Evolutionary conservation across 2,329 filamentous ascomycete species (phyloP), one percentile per base, ranked within the genome.

Genomic region (Penicillium sp.): DNA sequence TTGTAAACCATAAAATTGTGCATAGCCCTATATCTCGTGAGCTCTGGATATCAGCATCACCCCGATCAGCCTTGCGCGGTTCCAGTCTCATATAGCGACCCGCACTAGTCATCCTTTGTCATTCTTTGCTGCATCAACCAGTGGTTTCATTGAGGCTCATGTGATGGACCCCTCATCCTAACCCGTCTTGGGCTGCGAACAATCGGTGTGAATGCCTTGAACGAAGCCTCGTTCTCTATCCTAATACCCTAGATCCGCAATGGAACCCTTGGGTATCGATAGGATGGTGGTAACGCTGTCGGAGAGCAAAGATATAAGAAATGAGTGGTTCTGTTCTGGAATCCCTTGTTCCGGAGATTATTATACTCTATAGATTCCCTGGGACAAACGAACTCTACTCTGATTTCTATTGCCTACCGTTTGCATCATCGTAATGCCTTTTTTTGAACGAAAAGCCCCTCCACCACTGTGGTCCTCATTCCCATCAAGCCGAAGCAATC

Each of bases 381-480:
- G 46, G 46, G 11, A 38, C 30, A 24, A 16, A 18, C 40, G 13
- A 38, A 38, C 24, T 42, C 22, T 48, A 35, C 38, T 41, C 24
- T 14, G 22, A 46, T 14, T 18, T 22, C 28, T 11, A 55, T 49
- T 52, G 53, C 53, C 52, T 52, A 35, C 27, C 27, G 16, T 28
- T 49, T 52, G 48, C 35, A 51, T 47, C 38, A 49, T 44, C n/a
- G 14, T 6, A 9, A 59, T 53, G 55, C 31, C 49, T 4, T 5
- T 45, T 18, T 53, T 44, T 20, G 52, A 54, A 44, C 45, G 35
- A 39, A 14, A 39, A 16, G 44, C 18, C n/a, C 52, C 45, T 39
- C 52, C 51, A 14, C 50, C 48, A n/a, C 44, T 48, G 43, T 59
- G 56, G 60, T 56, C 46, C 1, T 52, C 53, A 0, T 57, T 58